Base-by-base conservation (phyloP, 1,284 basidiomycete genomes). In the Heimioporus retisporus region DNA sequence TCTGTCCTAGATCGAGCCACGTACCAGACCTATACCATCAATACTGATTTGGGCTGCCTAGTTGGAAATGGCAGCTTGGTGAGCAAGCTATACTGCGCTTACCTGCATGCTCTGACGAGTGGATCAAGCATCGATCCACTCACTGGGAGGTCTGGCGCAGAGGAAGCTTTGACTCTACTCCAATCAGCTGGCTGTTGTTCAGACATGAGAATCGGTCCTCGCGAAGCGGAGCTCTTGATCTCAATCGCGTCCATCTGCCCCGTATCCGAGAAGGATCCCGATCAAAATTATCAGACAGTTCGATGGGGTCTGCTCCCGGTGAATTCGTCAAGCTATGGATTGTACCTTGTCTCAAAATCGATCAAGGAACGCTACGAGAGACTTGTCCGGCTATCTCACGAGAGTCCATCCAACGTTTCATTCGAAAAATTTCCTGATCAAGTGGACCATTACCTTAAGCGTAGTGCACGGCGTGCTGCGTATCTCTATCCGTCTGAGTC, bases 71-170 rank as follows among this genome's bases (percentile, higher is more conserved):
- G 68, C 55, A 79, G 74, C 19, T 66, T 83, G 54, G 72, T 72
- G 5, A 80, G 77, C 67, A 77, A 77, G 59, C 68, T 84, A 3
- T 85, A 80, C 67, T 79, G 77, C 56, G 75, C 80, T 1, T 83
- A 84, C 60, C 77, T 88, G 18, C 86, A 88, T 55, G 83, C 84
- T 4, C 59, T 84, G 13, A 86, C 83, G 0, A 81, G 81, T 46
- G 71, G 69, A 7, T 80, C 78, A 43, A 75, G 84, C 10, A 76
- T 80, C 10, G 87, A 88, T 69, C 83, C 83, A 2, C 73, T 88
- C 10, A 84, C 83, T 1, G 71, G 79, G 16, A 80, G 76, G 43
- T 84, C 82, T 1, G 86, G 87, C 6, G 83, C 81, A 2, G 81
- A 86, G 60, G 81, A 86, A 63, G 86, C 85, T 2, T 67, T 87